Conservation (phyloP, 345 rosid species). For the Odontarrhena argentea region DNA sequence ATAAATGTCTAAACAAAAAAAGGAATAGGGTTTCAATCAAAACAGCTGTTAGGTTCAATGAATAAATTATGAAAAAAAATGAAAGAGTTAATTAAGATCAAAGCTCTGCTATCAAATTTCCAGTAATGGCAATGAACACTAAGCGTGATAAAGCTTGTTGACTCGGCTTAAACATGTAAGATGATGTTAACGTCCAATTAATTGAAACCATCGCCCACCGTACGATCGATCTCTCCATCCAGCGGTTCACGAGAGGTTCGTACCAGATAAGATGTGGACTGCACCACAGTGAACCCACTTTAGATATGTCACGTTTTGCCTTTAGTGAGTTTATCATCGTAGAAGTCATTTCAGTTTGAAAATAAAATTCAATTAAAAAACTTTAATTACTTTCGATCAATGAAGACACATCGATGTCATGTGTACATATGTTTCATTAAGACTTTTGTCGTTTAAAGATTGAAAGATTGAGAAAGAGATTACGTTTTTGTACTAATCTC, state of each 20-base stretch:
- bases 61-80: constrained; percentile 22
- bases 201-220: constrained; percentile 30
- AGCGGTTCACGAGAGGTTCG: constrained; percentile 29
- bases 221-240: constrained; percentile 31
- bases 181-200: constrained; percentile 45
- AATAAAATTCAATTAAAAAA: background rate
- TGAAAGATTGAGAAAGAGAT: constrained; percentile 20
- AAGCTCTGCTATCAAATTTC: constrained; percentile 49
- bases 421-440: constrained; percentile 42
- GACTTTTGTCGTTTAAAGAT: constrained; percentile 45
- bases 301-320: constrained; percentile 32
- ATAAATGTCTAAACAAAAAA: constrained; percentile 11
- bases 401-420: constrained; percentile 39
- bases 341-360: constrained; percentile 42
- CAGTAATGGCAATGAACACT: constrained; percentile 49
- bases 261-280: constrained; percentile 49
- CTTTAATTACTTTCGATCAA: constrained; percentile 25
- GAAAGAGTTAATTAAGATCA: constrained; percentile 41
- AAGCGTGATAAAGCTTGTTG: constrained; percentile 51
- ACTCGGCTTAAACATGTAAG: constrained; percentile 59
- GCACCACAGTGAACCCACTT: constrained; percentile 57
- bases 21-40: constrained; percentile 35
- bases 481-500: constrained; percentile 45
- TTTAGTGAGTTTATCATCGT: constrained; percentile 36
- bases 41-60: constrained; percentile 39